These are phyloP conservation scores for Claviceps capensis DNA, from an alignment of 2,329 filamentous ascomycete genomes.

Conservation along the genomic window DNA sequence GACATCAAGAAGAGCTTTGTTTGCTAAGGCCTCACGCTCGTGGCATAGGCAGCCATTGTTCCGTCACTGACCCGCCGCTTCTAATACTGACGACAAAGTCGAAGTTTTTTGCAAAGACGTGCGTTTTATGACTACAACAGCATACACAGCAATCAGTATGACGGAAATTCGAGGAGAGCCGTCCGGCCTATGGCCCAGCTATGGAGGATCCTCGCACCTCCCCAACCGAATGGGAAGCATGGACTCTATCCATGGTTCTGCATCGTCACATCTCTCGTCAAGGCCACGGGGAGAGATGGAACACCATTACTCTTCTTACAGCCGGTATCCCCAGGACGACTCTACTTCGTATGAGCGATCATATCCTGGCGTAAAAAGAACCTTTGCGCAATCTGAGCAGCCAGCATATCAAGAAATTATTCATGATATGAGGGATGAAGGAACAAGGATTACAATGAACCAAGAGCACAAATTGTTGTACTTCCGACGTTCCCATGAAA, in stretches of 20 bases:
- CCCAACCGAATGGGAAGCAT: slow-evolving; percentile 37
- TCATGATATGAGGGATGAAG: slow-evolving; percentile 45
- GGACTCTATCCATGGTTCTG: slow-evolving; percentile 33
- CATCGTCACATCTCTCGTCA: slow-evolving; percentile 25
- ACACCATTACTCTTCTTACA: slow-evolving; percentile 37
- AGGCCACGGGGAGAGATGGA: slow-evolving; percentile 37
- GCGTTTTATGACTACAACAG: slow-evolving; percentile 45
- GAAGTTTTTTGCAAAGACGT: slow-evolving; percentile 19
- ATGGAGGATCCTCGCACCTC: slow-evolving; percentile 40
- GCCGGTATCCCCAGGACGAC: slow-evolving; percentile 41
- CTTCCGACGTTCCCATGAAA: slow-evolving; percentile 43
- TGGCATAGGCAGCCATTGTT: not conserved
- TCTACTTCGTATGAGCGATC: slow-evolving; percentile 40
- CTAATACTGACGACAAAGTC: not conserved
- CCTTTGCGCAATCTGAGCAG: slow-evolving; percentile 42
- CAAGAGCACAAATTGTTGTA: slow-evolving; percentile 48
- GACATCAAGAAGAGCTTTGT: not conserved
- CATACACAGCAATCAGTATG: slow-evolving; percentile 44
- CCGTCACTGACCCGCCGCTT: not conserved
- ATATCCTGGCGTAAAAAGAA: slow-evolving; percentile 42
- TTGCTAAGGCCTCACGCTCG: not conserved
- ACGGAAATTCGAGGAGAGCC: slow-evolving; percentile 49
- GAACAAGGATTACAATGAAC: slow-evolving; percentile 41
- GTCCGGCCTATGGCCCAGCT: slow-evolving; percentile 44
- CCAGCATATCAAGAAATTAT: slow-evolving; percentile 46